phyloP scores from a whole-genome alignment of 495 filamentous ascomycete genomes.

The Penicillium alfredii region DNA sequence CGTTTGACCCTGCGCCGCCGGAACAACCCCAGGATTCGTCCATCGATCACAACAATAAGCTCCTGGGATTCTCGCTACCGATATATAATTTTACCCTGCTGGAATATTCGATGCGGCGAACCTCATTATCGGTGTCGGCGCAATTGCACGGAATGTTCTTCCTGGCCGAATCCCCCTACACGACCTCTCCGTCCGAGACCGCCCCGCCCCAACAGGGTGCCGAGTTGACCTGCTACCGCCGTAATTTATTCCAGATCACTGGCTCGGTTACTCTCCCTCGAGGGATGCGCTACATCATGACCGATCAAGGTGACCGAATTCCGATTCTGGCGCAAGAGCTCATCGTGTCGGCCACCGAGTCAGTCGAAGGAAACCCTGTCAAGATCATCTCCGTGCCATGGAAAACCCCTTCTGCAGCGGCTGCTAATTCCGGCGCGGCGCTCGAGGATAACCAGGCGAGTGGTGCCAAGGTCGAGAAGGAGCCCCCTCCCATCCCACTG shows the following conservation, averaged over 20 bases:
- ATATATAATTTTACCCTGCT: constrained; percentile 62
- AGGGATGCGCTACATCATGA: constrained; percentile 64
- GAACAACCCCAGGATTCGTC: constrained; percentile 38
- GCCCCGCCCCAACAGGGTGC: constrained; percentile 55
- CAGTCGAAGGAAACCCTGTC: constrained; percentile 78
- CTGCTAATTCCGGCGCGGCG: constrained; percentile 55
- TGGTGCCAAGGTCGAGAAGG: constrained; percentile 57
- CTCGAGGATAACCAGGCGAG: constrained; percentile 39
- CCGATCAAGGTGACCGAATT: constrained; percentile 70
- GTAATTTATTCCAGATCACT: constrained; percentile 85
- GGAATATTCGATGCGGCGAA: constrained; percentile 58
- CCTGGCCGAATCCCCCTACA: constrained; percentile 74
- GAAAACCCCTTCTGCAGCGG: constrained; percentile 62
- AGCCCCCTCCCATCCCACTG: constrained; percentile 62
- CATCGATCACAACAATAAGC: constrained; percentile 68
- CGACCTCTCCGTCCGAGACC: constrained; percentile 57
- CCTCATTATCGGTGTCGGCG: constrained; percentile 61
- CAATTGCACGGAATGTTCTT: constrained; percentile 96
- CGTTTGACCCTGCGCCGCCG: constrained; percentile 46
- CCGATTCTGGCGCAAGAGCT: constrained; percentile 70
- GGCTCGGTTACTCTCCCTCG: constrained; percentile 74
- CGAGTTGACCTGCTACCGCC: constrained; percentile 86
- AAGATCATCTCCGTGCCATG: constrained; percentile 92
- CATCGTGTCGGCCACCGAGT: constrained; percentile 80
- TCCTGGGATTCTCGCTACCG: constrained; percentile 71